Percentiles rank a stretch among this genome's conserved stretches.
These are phyloP conservation scores for Austroboletus niveus DNA, from an alignment of 1,284 basidiomycete genomes.

Conservation along the genomic window DNA sequence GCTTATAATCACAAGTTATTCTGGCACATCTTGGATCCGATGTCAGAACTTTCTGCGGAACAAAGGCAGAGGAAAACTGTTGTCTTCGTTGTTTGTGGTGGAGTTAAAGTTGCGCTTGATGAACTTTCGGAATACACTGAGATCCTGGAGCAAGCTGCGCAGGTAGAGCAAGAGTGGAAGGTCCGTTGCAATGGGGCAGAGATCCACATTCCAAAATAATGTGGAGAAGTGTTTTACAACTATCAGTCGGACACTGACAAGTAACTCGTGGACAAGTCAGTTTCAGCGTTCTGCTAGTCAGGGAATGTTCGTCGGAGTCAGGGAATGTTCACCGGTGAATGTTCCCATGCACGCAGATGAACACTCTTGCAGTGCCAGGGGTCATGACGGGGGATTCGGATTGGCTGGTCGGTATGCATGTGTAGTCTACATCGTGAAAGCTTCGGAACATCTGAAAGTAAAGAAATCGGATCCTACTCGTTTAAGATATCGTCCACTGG, in stretches of 20 bases:
- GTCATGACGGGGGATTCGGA: too few species aligned
- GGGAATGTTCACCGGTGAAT: too few species aligned
- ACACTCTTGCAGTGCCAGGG: too few species aligned
- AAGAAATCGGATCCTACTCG: too few species aligned
- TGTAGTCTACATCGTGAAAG: too few species aligned
- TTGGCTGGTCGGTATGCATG: too few species aligned
- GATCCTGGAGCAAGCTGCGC: slow-evolving; percentile 37
- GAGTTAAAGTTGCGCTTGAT: slow-evolving; percentile 54
- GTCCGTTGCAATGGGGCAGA: slow-evolving; percentile 40
- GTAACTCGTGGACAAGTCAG: too few species aligned
- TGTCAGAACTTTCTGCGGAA: slow-evolving; percentile 40
- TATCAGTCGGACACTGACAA: not conserved
- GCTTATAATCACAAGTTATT: slow-evolving; percentile 62
- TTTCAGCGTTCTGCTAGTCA: too few species aligned
- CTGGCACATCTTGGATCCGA: slow-evolving; percentile 35
- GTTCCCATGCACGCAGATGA: too few species aligned
- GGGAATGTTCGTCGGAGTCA: too few species aligned
- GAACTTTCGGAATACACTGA: slow-evolving; percentile 50
- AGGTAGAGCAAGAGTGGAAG: slow-evolving; percentile 33
- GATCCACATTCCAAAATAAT: slow-evolving; percentile 29
- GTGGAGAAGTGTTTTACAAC: not conserved
- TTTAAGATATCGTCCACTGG: too few species aligned
- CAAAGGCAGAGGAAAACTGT: slow-evolving; percentile 26
- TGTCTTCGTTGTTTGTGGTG: slow-evolving; percentile 31
- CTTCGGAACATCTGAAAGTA: too few species aligned